Conservation (phyloP, 176 grass and related monocot genomes). For the Cenchrus americanus region DNA sequence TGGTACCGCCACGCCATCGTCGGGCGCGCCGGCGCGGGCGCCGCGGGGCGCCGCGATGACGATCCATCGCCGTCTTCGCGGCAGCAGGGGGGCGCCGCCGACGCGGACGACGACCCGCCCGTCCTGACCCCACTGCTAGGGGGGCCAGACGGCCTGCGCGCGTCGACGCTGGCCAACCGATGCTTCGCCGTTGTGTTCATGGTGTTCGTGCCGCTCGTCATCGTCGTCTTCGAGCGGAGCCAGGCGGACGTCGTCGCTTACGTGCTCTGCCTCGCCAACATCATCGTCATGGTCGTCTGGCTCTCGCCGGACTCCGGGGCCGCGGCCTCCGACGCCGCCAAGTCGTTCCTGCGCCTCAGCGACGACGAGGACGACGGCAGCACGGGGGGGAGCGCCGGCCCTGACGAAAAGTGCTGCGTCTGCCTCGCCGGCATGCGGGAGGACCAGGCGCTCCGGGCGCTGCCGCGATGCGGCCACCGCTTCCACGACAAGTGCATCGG, state of each 20-base stretch:
- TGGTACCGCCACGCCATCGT: constrained; percentile 47
- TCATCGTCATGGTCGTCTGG: constrained; percentile 68
- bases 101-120: constrained; percentile 36
- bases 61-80: neutral
- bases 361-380: constrained; percentile 53
- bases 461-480: constrained; percentile 61
- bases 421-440: constrained; percentile 66
- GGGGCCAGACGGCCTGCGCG: neutral
- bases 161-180: constrained; percentile 35
- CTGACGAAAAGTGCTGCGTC: constrained; percentile 56
- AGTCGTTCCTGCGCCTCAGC: constrained; percentile 56
- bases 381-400: neutral
- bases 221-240: constrained; percentile 69
- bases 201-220: constrained; percentile 57
- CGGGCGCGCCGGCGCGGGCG: neutral
- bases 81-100: neutral
- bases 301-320: constrained; percentile 39
- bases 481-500: constrained; percentile 79
- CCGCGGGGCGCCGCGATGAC: neutral
- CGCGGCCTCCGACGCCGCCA: constrained; percentile 35
- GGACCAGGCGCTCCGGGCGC: constrained; percentile 51
- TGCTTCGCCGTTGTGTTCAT: constrained; percentile 63
- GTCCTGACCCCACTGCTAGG: constrained; percentile 49
- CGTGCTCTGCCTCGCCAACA: constrained; percentile 62
- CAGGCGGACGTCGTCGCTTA: constrained; percentile 59